These are phyloP conservation scores for Cytospora paraplurivora DNA, from an alignment of 2,329 filamentous ascomycete genomes.

Conservation along the genomic window DNA sequence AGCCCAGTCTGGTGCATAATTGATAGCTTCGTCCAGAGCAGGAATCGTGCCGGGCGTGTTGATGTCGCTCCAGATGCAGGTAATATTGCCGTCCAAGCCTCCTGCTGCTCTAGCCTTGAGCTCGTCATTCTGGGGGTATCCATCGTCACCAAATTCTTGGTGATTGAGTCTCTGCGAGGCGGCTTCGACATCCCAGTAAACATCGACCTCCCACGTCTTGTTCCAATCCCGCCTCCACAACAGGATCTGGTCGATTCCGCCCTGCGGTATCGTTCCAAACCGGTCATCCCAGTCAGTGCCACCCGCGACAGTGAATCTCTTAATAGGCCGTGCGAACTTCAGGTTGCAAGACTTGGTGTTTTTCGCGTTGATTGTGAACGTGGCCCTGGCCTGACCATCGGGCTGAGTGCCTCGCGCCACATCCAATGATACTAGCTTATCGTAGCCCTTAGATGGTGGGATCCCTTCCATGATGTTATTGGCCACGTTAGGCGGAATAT, in stretches of 20 bases:
- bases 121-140: slow-evolving; percentile 28
- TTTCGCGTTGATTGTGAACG: slow-evolving; percentile 66
- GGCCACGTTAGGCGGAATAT: slow-evolving; percentile 64
- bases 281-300: slow-evolving; percentile 61
- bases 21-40: slow-evolving; percentile 76
- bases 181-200: slow-evolving; percentile 59
- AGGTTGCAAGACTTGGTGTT: slow-evolving; percentile 82
- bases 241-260: slow-evolving; percentile 68
- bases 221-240: slow-evolving; percentile 85
- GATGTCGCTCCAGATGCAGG: slow-evolving; percentile 86
- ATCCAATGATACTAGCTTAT: slow-evolving; percentile 67
- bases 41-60: slow-evolving; percentile 74
- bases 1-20: slow-evolving; percentile 79
- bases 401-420: slow-evolving; percentile 45
- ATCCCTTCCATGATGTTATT: slow-evolving; percentile 45
- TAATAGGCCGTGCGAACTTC: slow-evolving; percentile 68
- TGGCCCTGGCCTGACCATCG: slow-evolving; percentile 49
- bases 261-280: slow-evolving; percentile 64
- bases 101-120: slow-evolving; percentile 38
- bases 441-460: slow-evolving; percentile 47
- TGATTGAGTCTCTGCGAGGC: slow-evolving; percentile 23
- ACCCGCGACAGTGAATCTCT: slow-evolving; percentile 64
- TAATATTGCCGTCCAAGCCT: slow-evolving; percentile 63
- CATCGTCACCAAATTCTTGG: slow-evolving; percentile 27
- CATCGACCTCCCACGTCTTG: slow-evolving; percentile 73